phyloP scores from a whole-genome alignment of 192 early-diverging fungal genomes.

The Coemansia sp. region DNA sequence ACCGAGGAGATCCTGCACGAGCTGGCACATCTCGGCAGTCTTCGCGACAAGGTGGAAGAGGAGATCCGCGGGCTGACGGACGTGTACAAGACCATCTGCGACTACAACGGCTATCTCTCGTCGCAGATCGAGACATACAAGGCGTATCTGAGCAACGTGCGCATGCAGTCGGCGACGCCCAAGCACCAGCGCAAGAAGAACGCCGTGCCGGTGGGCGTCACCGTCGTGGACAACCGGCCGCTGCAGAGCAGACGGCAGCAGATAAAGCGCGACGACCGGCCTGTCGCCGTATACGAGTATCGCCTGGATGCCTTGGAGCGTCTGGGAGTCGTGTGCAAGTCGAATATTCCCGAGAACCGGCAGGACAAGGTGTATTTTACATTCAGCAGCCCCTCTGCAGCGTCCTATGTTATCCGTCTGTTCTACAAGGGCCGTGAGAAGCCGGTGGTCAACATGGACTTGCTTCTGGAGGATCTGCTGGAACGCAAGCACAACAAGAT shows the following conservation, averaged over 20 bases:
- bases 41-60: constrained; percentile 81
- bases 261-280: constrained; percentile 15
- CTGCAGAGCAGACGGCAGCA: constrained; percentile 38
- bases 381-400: constrained; percentile 81
- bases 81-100: constrained; percentile 89
- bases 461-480: constrained; percentile 79
- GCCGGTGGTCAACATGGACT: constrained; percentile 93
- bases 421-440: constrained; percentile 90
- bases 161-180: constrained; percentile 60
- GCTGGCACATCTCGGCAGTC: constrained; percentile 83
- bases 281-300: constrained; percentile 62
- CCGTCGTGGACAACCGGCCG: constrained; percentile 50
- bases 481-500: constrained; percentile 91
- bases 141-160: constrained; percentile 91
- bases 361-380: constrained; percentile 85
- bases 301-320: constrained; percentile 81
- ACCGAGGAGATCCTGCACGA: constrained; percentile 88
- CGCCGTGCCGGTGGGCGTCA: constrained; percentile 61
- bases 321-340: constrained; percentile 88
- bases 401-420: constrained; percentile 86
- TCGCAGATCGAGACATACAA: constrained; percentile 92
- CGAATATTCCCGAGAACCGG: constrained; percentile 87
- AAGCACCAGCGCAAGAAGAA: constrained; percentile 60
- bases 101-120: constrained; percentile 89
- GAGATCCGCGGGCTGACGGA: constrained; percentile 75